phyloP scores from a whole-genome alignment of 202 grass and related monocot genomes.

The Bolboschoenoplectus hybrid region DNA sequence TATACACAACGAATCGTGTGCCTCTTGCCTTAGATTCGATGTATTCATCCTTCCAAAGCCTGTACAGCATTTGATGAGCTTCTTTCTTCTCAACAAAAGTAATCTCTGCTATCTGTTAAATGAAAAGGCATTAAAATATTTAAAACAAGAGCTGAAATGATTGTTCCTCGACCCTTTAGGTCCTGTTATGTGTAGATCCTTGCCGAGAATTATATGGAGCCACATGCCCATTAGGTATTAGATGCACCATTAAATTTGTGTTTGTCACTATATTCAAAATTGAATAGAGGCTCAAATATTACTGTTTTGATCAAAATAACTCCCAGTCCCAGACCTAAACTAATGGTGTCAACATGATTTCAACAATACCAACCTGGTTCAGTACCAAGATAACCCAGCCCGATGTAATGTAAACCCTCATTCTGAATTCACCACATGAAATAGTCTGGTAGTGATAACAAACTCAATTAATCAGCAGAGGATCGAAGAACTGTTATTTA shows the following conservation, averaged over 20 bases:
- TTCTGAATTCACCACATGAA: background rate
- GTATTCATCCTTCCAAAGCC: slow-evolving; percentile 79
- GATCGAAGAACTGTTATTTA: background rate
- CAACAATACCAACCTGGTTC: background rate
- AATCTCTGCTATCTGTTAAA: slow-evolving; percentile 68
- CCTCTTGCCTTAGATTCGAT: slow-evolving; percentile 59
- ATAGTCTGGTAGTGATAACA: background rate
- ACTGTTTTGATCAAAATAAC: background rate
- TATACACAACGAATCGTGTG: slow-evolving; percentile 12
- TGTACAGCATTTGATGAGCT: slow-evolving; percentile 68
- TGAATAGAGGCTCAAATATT: slow-evolving; percentile 26
- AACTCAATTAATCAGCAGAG: background rate
- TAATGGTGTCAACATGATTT: background rate
- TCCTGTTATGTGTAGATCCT: background rate
- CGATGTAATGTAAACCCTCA: background rate
- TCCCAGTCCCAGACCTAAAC: background rate
- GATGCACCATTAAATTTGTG: slow-evolving; percentile 35
- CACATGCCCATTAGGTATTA: slow-evolving; percentile 14
- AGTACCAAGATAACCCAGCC: background rate
- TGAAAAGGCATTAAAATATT: slow-evolving; percentile 30
- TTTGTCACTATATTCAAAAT: background rate
- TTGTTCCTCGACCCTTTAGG: background rate
- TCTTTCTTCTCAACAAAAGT: slow-evolving; percentile 76
- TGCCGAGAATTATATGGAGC: background rate
- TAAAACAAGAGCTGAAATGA: slow-evolving; percentile 11